Conservation (phyloP, 257 asterid species). For the Penstemon newberryi region DNA sequence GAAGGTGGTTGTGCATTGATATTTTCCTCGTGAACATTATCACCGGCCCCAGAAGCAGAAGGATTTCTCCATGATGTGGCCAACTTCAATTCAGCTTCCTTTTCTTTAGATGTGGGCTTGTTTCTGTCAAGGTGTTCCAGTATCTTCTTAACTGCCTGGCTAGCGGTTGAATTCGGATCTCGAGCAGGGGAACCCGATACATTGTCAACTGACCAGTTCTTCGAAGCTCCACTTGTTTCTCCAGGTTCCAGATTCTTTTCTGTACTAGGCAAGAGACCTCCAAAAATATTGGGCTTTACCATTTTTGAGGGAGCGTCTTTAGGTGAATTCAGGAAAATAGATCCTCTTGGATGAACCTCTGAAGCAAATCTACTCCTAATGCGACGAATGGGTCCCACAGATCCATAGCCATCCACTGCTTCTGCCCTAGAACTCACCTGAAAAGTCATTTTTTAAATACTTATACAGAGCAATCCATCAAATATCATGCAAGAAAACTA, state of each 20-base stretch:
- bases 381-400: conserved; percentile 84
- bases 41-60: conserved; percentile 36
- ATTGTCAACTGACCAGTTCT: conserved; percentile 34
- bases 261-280: conserved; percentile 41
- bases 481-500: conserved; percentile 36
- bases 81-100: conserved; percentile 62
- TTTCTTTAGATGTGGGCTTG: conserved; percentile 73
- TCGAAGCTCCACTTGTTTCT: conserved; percentile 51
- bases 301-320: conserved; percentile 41
- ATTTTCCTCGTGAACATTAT: conserved; percentile 36
- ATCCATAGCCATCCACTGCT: conserved; percentile 53
- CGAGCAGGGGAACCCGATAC: conserved; percentile 34
- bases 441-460: conserved; percentile 22
- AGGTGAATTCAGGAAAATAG: conserved; percentile 45
- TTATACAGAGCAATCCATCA: conserved; percentile 19
- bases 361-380: conserved; percentile 63
- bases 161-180: background rate
- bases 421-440: conserved; percentile 61
- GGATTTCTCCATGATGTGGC: conserved; percentile 57
- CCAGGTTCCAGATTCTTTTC: conserved; percentile 47
- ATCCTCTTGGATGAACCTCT: conserved; percentile 59
- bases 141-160: conserved; percentile 24
- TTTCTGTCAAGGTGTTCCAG: conserved; percentile 67
- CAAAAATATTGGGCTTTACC: conserved; percentile 39
- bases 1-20: conserved; percentile 35